Evolutionary conservation across 2,329 filamentous ascomycete species (phyloP).

Genomic region (Pleomassaria siparia): DNA sequence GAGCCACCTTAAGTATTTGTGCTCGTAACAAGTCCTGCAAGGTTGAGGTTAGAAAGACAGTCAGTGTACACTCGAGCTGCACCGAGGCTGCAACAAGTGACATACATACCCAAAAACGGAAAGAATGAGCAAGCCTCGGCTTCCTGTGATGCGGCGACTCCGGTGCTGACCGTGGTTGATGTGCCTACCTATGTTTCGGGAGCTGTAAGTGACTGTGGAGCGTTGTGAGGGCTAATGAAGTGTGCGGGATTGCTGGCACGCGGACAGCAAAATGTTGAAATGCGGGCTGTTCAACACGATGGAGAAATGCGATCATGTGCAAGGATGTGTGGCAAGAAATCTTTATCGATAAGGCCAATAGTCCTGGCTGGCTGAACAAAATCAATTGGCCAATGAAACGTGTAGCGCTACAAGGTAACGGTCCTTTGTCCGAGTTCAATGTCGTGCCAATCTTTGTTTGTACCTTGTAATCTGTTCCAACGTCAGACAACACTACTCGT

Average conservation of each 20-base stretch:
- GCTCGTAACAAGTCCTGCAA: background rate
- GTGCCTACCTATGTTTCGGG: too few species aligned
- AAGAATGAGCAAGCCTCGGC: conserved; percentile 32
- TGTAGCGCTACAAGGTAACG: background rate
- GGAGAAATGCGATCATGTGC: conserved; percentile 22
- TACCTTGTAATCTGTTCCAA: background rate
- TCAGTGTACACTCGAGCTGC: conserved; percentile 12
- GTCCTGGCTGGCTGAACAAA: conserved; percentile 26
- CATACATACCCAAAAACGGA: conserved; percentile 22
- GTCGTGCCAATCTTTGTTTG: background rate
- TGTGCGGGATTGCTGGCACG: conserved; percentile 6
- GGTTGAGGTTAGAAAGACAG: background rate
- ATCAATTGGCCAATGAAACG: conserved; percentile 24
- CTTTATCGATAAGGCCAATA: conserved; percentile 30
- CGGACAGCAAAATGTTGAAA: conserved; percentile 23
- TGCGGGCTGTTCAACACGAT: conserved; percentile 14
- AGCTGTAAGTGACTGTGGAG: background rate
- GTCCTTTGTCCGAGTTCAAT: background rate
- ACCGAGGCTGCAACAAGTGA: conserved; percentile 23
- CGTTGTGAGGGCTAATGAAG: conserved; percentile 9
- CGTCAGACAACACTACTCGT: background rate
- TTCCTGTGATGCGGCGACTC: conserved; percentile 37
- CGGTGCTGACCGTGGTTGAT: too few species aligned
- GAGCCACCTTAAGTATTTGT: conserved; percentile 30
- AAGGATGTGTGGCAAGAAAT: conserved; percentile 17